Evolutionary conservation across 768 basidiomycete species (phyloP).

Genomic region (Leucosporidium creatinivorum): DNA sequence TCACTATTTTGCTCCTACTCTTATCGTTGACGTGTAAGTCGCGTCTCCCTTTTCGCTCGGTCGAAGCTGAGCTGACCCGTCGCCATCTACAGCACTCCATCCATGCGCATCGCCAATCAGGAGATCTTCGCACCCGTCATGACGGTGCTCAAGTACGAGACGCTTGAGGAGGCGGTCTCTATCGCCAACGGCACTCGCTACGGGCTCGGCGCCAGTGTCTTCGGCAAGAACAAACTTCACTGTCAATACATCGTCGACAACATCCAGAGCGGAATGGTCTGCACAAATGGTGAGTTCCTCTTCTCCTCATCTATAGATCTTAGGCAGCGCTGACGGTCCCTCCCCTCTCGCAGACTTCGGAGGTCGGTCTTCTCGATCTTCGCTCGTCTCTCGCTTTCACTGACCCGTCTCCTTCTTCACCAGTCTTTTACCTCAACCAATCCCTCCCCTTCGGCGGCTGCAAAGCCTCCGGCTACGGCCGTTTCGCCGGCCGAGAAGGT

Average conservation of each 20-base stretch:
- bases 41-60: background rate
- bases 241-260: slow-evolving; percentile 71
- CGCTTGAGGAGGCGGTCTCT: slow-evolving; percentile 71
- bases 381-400: slow-evolving; percentile 36
- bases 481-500: slow-evolving; percentile 93
- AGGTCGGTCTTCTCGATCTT: slow-evolving; percentile 9
- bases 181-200: slow-evolving; percentile 83
- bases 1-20: slow-evolving; percentile 77
- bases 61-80: background rate
- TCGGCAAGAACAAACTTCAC: slow-evolving; percentile 72
- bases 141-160: slow-evolving; percentile 73
- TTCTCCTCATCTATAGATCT: slow-evolving; percentile 56
- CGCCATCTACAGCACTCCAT: slow-evolving; percentile 7
- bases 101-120: slow-evolving; percentile 27
- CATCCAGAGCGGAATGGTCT: slow-evolving; percentile 93
- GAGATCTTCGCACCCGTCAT: slow-evolving; percentile 76
- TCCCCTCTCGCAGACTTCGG: slow-evolving; percentile 19
- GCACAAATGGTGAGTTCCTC: slow-evolving; percentile 86
- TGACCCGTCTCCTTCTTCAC: slow-evolving; percentile 50
- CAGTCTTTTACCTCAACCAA: slow-evolving; percentile 54
- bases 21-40: slow-evolving; percentile 64
- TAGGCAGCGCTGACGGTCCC: background rate
- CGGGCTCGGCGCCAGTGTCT: slow-evolving; percentile 89
- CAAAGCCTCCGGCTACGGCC: slow-evolving; percentile 84
- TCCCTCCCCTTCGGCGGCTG: slow-evolving; percentile 91